Evolutionary conservation across 306 rosid genomes (phyloP).

Genomic region (Trichosanthes cucumerina): DNA sequence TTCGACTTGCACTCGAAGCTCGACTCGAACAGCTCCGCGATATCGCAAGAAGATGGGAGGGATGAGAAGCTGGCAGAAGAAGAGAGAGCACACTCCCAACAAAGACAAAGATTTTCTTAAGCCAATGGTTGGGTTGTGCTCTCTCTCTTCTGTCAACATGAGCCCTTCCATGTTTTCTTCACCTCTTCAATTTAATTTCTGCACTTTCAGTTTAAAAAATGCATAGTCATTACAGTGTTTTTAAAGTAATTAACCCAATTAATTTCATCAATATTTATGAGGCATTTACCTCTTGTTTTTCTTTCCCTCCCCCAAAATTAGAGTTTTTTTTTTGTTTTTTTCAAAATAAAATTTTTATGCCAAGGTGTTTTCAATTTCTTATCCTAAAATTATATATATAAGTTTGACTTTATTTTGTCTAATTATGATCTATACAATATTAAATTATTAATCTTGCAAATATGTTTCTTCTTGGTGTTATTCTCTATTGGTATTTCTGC

Average conservation of each 20-base stretch:
- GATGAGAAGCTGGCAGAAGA: conserved; percentile 52
- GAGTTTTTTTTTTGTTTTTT: no score
- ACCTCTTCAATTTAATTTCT: background rate
- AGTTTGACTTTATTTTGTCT: background rate
- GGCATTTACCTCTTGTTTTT: no score
- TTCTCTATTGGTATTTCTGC: background rate
- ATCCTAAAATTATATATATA: no score
- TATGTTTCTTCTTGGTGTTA: no score
- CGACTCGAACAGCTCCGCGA: no score
- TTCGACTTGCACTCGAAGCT: background rate
- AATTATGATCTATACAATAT: no score
- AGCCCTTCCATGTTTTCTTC: background rate
- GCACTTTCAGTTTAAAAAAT: background rate
- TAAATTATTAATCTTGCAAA: background rate
- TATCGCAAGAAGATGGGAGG: background rate
- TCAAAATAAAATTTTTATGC: no score
- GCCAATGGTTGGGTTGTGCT: conserved; percentile 61
- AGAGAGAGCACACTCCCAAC: conserved; percentile 79
- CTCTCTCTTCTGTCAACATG: conserved; percentile 99
- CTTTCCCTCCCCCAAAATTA: no score
- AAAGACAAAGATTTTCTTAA: conserved; percentile 32
- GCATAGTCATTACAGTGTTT: background rate
- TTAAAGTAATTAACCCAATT: no score
- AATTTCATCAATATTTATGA: background rate
- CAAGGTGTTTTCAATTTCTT: no score